Evolutionary conservation across 495 filamentous ascomycete genomes (phyloP).

Genomic region (Cercophora newfieldiana): DNA sequence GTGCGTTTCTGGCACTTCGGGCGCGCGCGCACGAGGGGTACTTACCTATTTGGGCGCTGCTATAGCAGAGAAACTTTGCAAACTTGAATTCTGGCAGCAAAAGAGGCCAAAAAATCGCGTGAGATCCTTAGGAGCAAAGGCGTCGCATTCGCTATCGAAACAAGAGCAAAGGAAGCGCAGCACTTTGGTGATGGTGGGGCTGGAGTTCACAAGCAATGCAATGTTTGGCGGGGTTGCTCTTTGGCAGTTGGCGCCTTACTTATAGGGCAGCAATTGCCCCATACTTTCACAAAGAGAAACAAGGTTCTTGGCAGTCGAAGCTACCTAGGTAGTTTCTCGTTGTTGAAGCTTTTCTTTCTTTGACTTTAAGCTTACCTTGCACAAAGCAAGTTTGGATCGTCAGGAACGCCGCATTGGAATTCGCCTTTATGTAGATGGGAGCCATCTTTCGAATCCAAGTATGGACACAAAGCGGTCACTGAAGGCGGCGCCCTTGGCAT

Average conservation of each 20-base stretch:
- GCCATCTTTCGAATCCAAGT: too few relatives aligned
- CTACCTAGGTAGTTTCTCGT: not conserved
- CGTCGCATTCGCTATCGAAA: conserved; percentile 3
- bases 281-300: too few relatives aligned
- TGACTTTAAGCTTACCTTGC: not conserved
- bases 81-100: not conserved
- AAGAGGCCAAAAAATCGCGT: not conserved
- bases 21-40: not conserved
- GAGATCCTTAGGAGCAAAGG: not conserved
- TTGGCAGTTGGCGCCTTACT: not conserved
- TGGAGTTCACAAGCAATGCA: not conserved
- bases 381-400: too few relatives aligned
- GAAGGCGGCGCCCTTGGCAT: too few relatives aligned
- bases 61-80: not conserved
- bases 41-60: not conserved
- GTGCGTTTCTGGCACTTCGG: not conserved
- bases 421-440: not conserved
- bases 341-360: not conserved
- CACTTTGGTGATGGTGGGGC: conserved; percentile 8
- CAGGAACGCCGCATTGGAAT: too few relatives aligned
- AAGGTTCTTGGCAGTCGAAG: not conserved
- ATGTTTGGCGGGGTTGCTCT: conserved; percentile 1
- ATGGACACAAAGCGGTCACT: too few relatives aligned
- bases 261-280: not conserved
- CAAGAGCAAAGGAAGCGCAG: not conserved